A percentile compares a stretch with the other conserved stretches of the same genome.
Conservation (phyloP, 1,284 basidiomycete species). For the Entoloma clypeatum region DNA sequence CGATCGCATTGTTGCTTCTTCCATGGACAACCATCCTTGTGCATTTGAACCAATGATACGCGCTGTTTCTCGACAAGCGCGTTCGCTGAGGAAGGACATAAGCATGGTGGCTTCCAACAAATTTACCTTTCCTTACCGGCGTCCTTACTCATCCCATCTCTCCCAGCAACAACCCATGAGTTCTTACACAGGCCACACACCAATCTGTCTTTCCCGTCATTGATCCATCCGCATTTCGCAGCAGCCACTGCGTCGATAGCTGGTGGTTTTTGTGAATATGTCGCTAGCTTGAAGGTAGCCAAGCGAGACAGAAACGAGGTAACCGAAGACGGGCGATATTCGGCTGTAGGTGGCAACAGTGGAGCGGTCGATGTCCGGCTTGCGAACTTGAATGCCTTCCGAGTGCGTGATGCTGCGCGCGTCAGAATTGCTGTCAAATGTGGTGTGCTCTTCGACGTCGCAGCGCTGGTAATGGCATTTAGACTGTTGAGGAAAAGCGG, state of each 20-base stretch:
- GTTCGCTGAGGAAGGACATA: slow-evolving; percentile 43
- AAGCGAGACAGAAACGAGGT: slow-evolving; percentile 68
- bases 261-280: slow-evolving; percentile 72
- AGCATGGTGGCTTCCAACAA: slow-evolving; percentile 7
- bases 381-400: slow-evolving; percentile 40
- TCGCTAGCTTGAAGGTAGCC: slow-evolving; percentile 69
- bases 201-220: slow-evolving; percentile 72
- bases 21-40: slow-evolving; percentile 81
- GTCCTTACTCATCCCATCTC: slow-evolving; percentile 64
- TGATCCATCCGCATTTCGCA: slow-evolving; percentile 74
- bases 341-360: slow-evolving; percentile 41
- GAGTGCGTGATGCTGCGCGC: slow-evolving; percentile 56
- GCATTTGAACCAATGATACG: slow-evolving; percentile 55
- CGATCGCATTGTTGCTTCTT: slow-evolving; percentile 73
- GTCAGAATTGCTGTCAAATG: slow-evolving; percentile 64
- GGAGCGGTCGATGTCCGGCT: slow-evolving; percentile 25
- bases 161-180: slow-evolving; percentile 67
- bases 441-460: slow-evolving; percentile 51
- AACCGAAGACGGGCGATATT: slow-evolving; percentile 75
- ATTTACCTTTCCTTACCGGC: slow-evolving; percentile 56
- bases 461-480: slow-evolving; percentile 20
- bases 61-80: slow-evolving; percentile 70
- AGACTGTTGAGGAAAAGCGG: slow-evolving; percentile 2
- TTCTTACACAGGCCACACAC: slow-evolving; percentile 64
- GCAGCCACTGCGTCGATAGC: slow-evolving; percentile 74